Conservation (phyloP, 2,329 filamentous ascomycete species). For the Penicillium sp. region DNA sequence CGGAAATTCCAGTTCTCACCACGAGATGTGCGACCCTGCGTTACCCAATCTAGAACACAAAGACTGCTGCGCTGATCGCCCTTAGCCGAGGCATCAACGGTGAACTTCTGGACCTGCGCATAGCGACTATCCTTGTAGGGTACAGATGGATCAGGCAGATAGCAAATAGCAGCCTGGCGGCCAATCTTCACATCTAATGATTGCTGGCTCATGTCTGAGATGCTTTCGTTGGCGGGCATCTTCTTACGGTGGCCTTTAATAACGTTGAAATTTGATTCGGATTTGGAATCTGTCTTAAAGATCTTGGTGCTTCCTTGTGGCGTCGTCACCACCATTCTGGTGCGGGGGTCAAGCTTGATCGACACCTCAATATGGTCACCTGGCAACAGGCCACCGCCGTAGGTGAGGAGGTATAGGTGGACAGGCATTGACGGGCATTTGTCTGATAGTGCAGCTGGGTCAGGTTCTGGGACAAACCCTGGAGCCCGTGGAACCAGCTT, state of each 20-base stretch:
- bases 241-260: conserved; percentile 28
- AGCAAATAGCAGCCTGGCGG: conserved; percentile 55
- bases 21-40: conserved; percentile 77
- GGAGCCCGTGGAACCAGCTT: conserved; percentile 85
- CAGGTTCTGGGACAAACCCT: conserved; percentile 56
- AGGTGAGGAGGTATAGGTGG: conserved; percentile 86
- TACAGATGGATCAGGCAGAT: conserved; percentile 88
- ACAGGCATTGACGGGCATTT: conserved; percentile 55
- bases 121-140: conserved; percentile 85
- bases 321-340: conserved; percentile 64
- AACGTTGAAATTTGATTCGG: conserved; percentile 18
- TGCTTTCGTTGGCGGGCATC: conserved; percentile 41
- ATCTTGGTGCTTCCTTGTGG: conserved; percentile 87
- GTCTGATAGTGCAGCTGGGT: conserved; percentile 21
- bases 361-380: conserved; percentile 78
- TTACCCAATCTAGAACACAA: conserved; percentile 92
- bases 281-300: conserved; percentile 68
- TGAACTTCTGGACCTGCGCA: conserved; percentile 79
- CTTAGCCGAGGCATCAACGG: conserved; percentile 49
- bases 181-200: conserved; percentile 51
- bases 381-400: conserved; percentile 88
- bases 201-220: conserved; percentile 49
- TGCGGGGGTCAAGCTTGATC: conserved; percentile 63
- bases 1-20: conserved; percentile 87
- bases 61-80: conserved; percentile 54